A percentile compares a stretch with the other conserved stretches of the same genome.
These are phyloP conservation scores for Trichosporon asahii DNA, from an alignment of 1,284 basidiomycete genomes.

Conservation along the genomic window DNA sequence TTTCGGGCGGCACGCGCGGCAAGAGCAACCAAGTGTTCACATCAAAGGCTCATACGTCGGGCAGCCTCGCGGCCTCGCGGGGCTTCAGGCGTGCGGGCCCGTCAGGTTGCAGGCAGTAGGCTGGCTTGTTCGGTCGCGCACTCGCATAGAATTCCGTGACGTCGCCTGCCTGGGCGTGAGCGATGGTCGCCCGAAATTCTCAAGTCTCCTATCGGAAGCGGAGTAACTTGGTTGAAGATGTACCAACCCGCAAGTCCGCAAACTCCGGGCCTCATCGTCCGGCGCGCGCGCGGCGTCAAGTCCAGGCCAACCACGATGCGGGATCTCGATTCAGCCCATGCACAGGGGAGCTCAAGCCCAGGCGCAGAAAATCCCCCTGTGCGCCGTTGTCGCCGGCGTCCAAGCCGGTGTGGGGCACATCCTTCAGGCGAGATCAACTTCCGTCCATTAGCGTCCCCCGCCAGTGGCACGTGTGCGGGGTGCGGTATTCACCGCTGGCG, in stretches of 20 bases:
- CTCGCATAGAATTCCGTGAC: neutral
- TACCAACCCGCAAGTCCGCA: slow-evolving; percentile 2
- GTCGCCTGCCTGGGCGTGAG: neutral
- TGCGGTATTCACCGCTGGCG: neutral
- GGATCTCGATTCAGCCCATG: neutral
- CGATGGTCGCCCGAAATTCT: neutral
- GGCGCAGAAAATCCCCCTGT: neutral
- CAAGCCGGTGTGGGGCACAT: neutral
- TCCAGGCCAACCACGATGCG: neutral
- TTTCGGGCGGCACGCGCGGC: neutral
- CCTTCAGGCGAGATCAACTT: neutral
- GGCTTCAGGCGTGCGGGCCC: neutral
- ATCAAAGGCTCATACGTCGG: neutral
- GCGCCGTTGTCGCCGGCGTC: neutral
- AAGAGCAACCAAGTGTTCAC: neutral
- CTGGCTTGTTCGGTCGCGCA: neutral
- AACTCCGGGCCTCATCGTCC: neutral
- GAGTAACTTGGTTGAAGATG: neutral
- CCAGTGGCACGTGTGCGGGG: slow-evolving; percentile 5
- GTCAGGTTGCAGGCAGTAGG: too few relatives aligned
- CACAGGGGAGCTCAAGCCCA: neutral
- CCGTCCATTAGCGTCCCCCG: neutral
- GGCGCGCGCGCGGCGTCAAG: neutral
- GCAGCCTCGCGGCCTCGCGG: neutral
- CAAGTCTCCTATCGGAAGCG: slow-evolving; percentile 2